These are phyloP conservation scores for Cnidoscolus chayamansa DNA, from an alignment of 441 rosid species.

Conservation along the genomic window DNA sequence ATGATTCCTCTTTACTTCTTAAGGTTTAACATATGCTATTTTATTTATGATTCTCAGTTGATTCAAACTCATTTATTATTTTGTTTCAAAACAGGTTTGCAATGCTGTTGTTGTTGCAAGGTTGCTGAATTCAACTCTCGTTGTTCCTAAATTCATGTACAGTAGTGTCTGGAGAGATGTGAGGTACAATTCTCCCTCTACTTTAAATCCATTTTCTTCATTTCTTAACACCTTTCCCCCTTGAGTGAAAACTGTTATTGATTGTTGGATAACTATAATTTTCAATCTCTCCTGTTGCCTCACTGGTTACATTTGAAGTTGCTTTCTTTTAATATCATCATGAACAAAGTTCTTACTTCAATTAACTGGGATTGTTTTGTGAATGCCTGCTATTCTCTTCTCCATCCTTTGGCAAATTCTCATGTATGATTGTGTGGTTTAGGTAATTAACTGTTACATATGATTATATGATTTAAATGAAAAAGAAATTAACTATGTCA, in stretches of 20 bases:
- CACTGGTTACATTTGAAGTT: background rate
- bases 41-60: slow-evolving; percentile 2
- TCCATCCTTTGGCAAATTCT: background rate
- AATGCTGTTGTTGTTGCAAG: slow-evolving; percentile 88
- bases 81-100: slow-evolving; percentile 59
- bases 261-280: slow-evolving; percentile 8
- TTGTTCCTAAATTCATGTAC: slow-evolving; percentile 86
- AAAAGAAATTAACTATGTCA: slow-evolving; percentile 32
- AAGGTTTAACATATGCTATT: background rate
- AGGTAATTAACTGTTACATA: slow-evolving; percentile 17
- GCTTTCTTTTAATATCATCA: background rate
- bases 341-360: background rate
- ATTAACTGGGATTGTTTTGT: background rate
- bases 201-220: background rate
- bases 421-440: slow-evolving; percentile 7
- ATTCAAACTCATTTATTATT: slow-evolving; percentile 21
- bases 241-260: background rate
- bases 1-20: slow-evolving; percentile 13
- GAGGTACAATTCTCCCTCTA: slow-evolving; percentile 49
- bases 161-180: slow-evolving; percentile 92
- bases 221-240: background rate
- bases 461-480: slow-evolving; percentile 9
- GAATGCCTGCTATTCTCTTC: background rate
- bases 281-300: background rate
- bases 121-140: slow-evolving; percentile 82